Evolutionary conservation across 148 eudicot genomes (phyloP), one percentile per base, ranked within the genome.

Genomic region (Rhododendron mucronatum): DNA sequence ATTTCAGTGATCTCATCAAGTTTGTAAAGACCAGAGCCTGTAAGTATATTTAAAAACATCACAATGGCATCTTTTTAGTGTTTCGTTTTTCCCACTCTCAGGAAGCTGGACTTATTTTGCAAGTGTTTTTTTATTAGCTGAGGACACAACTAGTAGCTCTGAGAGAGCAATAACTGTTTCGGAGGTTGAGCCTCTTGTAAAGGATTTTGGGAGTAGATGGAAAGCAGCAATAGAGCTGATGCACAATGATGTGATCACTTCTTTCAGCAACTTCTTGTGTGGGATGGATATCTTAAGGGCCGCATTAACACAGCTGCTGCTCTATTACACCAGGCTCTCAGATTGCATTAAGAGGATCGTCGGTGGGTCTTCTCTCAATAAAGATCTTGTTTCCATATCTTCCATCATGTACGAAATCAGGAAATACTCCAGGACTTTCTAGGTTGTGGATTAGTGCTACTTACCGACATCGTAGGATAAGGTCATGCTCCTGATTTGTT

Each of bases 271-370:
- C 90, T 97, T 97, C 88, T 91, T 97, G 69, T 97, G 99, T 79
- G 99, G 99, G 16, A 95, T 95, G 99, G 99, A 97, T 87, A 97
- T 97, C 75, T 87, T 97, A 79, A 93, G 98, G 90, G 96, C 98
- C 67, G 91, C 99, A 7, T 88, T 97, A 87, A 95, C 99, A 57
- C 99, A 97, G 75, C 90, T 97, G 84, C 90, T 97, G 78, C 96
- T 97, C 63, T 97, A 97, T 84, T 97, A 97, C 84, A 97, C 99
- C 21, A 86, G 98, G 74, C 95, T 97, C 48, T 89, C 98, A 1
- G 99, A 97, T 86, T 94, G 95, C 88, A 93, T 91, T 67, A 97
- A 97, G 91, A 97, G 89, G 87, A 90, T 95, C 67, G 88, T 61
- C n/a, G 98, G 98, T 50, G 99, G 96, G 23, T 91, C 98, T 53